Conservation (phyloP, 1,139 yeast genomes). For the Tardiomyces digboiensis region DNA sequence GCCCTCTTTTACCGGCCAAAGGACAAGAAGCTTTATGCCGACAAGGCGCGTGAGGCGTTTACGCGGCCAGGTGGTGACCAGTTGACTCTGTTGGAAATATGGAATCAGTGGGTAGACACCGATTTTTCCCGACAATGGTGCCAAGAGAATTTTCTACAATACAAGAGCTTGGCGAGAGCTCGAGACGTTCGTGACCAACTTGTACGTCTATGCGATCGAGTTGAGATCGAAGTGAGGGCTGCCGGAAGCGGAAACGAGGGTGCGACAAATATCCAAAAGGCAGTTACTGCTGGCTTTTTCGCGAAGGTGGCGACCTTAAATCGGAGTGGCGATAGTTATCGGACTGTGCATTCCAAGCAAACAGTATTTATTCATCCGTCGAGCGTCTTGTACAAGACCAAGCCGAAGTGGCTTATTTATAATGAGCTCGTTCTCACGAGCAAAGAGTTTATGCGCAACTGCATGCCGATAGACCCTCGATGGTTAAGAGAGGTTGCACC, state of each 20-base stretch:
- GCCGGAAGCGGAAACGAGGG: constrained; percentile 12
- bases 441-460: constrained; percentile 83
- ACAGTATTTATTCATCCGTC: constrained; percentile 81
- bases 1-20: constrained; percentile 67
- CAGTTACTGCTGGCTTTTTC: constrained; percentile 77
- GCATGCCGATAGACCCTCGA: constrained; percentile 59
- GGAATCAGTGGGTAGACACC: constrained; percentile 65
- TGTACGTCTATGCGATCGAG: constrained; percentile 47
- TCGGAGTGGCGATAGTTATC: constrained; percentile 62
- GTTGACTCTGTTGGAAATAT: constrained; percentile 60
- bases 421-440: constrained; percentile 82
- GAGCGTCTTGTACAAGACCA: constrained; percentile 43
- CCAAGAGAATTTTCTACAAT: constrained; percentile 71
- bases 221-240: constrained; percentile 35
- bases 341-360: constrained; percentile 51
- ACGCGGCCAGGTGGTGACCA: constrained; percentile 66
- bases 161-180: constrained; percentile 60
- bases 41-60: constrained; percentile 48
- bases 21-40: constrained; percentile 58
- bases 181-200: constrained; percentile 69
- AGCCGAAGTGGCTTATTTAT: constrained; percentile 63
- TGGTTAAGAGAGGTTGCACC: constrained; percentile 62
- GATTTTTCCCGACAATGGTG: constrained; percentile 81
- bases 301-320: constrained; percentile 66
- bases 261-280: constrained; percentile 41